Evolutionary conservation across 768 basidiomycete species (phyloP).

Genomic region (Auriscalpium orientale): DNA sequence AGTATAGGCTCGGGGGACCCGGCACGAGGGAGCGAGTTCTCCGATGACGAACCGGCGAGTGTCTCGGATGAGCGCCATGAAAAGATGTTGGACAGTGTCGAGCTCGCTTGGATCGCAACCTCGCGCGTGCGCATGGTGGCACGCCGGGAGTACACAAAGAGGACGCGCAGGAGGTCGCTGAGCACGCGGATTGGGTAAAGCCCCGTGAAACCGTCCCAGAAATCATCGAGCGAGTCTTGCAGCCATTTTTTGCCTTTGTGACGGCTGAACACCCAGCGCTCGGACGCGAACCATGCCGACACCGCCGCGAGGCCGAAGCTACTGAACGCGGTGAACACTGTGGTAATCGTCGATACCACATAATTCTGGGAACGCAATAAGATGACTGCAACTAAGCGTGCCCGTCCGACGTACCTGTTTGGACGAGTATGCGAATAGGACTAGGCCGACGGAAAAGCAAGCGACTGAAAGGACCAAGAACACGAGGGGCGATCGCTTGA

Average conservation of each 20-base stretch:
- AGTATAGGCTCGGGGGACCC: slow-evolving; percentile 1
- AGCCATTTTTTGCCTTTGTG: slow-evolving; percentile 68
- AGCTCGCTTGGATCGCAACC: slow-evolving; percentile 4
- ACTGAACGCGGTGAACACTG: slow-evolving; percentile 69
- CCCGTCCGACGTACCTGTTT: slow-evolving; percentile 39
- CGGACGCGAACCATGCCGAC: slow-evolving; percentile 67
- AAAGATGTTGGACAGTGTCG: slow-evolving; percentile 5
- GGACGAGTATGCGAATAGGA: slow-evolving; percentile 72
- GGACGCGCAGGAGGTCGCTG: background rate
- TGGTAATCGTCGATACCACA: slow-evolving; percentile 63
- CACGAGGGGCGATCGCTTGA: slow-evolving; percentile 75
- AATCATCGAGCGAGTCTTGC: slow-evolving; percentile 46
- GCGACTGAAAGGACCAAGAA: slow-evolving; percentile 81
- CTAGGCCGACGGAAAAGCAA: slow-evolving; percentile 73
- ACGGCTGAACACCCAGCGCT: slow-evolving; percentile 54
- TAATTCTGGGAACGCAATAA: slow-evolving; percentile 30
- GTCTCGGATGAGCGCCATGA: slow-evolving; percentile 3
- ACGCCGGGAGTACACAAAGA: background rate
- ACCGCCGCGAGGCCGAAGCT: slow-evolving; percentile 66
- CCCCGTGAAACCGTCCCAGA: slow-evolving; percentile 21
- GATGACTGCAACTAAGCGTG: background rate
- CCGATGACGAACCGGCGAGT: slow-evolving; percentile 3
- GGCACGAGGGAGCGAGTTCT: slow-evolving; percentile 7
- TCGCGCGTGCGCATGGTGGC: slow-evolving; percentile 1
- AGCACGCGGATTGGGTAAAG: slow-evolving; percentile 7